Conservation (phyloP, 1,139 yeast species). For the Sugiyamaella novakii region DNA sequence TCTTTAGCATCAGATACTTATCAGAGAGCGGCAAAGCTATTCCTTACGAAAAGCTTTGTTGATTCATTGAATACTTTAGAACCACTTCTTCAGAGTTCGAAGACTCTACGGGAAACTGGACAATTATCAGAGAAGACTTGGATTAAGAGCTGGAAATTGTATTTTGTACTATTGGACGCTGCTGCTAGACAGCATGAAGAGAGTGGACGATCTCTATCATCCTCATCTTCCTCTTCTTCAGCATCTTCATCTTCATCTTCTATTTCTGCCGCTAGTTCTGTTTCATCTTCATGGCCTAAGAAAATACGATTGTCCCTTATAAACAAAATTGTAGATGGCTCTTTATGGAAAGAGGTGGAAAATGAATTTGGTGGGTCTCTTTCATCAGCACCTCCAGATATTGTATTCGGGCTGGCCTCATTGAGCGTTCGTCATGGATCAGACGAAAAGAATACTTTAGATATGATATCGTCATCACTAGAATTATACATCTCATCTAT, state of each 20-base stretch:
- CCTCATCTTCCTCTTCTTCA: constrained; percentile 9
- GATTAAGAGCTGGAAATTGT: constrained; percentile 34
- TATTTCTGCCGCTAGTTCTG: background rate
- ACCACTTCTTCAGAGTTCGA: constrained; percentile 25
- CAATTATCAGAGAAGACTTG: constrained; percentile 27
- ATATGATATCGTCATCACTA: constrained; percentile 23
- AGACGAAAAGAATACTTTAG: constrained; percentile 17
- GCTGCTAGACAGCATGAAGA: constrained; percentile 24
- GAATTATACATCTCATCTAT: constrained; percentile 27
- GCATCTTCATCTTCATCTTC: constrained; percentile 12
- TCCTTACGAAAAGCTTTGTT: constrained; percentile 33
- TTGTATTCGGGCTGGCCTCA: constrained; percentile 25
- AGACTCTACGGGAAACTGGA: constrained; percentile 18
- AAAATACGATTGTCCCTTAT: constrained; percentile 23
- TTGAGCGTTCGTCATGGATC: constrained; percentile 26
- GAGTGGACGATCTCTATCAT: constrained; percentile 10
- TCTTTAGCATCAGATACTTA: constrained; percentile 22
- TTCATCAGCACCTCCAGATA: constrained; percentile 23
- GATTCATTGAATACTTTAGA: constrained; percentile 28
- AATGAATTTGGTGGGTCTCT: constrained; percentile 19
- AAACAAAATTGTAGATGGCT: constrained; percentile 23
- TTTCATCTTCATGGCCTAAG: constrained; percentile 25
- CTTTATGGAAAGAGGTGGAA: constrained; percentile 18
- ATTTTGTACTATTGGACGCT: constrained; percentile 31
- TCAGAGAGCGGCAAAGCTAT: constrained; percentile 33